Percentiles rank a stretch among this genome's conserved stretches.
phyloP scores from a whole-genome alignment of 805 yeast genomes.

The Dipodascopsis uninucleata region DNA sequence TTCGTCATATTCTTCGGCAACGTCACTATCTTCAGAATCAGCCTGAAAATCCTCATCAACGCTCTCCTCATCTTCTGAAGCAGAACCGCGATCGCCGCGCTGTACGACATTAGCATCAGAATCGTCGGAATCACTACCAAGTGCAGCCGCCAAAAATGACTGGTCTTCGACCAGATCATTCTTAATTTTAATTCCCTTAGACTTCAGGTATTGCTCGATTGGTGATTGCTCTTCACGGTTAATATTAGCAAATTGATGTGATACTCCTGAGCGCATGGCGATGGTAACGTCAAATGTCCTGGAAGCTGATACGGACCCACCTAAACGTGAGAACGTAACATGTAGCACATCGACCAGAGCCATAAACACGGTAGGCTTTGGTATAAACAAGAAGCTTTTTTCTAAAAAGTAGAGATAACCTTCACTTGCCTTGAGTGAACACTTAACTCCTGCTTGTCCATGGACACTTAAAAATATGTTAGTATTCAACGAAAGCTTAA shows the following conservation, averaged over 20 bases:
- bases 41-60: constrained; percentile 80
- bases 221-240: constrained; percentile 82
- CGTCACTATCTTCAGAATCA: constrained; percentile 56
- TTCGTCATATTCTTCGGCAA: constrained; percentile 81
- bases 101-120: constrained; percentile 41
- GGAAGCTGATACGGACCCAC: constrained; percentile 67
- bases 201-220: constrained; percentile 69
- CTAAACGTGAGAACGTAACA: constrained; percentile 84
- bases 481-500: background rate
- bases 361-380: constrained; percentile 89
- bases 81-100: constrained; percentile 60
- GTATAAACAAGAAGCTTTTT: constrained; percentile 81
- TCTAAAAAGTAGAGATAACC: constrained; percentile 93
- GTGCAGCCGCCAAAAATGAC: constrained; percentile 70
- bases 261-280: constrained; percentile 56
- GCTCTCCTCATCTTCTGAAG: constrained; percentile 67
- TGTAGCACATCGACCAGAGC: constrained; percentile 77
- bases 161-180: constrained; percentile 89
- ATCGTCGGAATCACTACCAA: constrained; percentile 55
- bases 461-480: constrained; percentile 57
- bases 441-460: constrained; percentile 79
- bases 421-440: constrained; percentile 92
- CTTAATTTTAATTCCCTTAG: constrained; percentile 74
- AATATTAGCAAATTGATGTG: constrained; percentile 84
- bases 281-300: constrained; percentile 92